phyloP scores from a whole-genome alignment of 2,329 filamentous ascomycete species.

The Phoma sp. region DNA sequence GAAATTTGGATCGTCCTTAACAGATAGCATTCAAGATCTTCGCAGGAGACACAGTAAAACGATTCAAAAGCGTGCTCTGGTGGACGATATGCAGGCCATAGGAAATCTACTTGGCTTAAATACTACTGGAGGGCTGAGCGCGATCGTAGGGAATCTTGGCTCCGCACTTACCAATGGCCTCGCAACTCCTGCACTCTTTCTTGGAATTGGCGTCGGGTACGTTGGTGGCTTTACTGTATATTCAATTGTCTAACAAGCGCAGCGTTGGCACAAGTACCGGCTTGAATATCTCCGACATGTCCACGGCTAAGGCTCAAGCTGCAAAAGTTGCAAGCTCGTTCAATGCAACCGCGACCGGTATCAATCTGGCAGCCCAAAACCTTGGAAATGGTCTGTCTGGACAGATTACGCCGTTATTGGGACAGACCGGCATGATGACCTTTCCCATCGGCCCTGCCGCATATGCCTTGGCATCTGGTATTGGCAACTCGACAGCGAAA shows the following conservation, averaged over 20 bases:
- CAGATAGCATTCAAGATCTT: constrained; percentile 21
- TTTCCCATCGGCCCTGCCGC: constrained; percentile 28
- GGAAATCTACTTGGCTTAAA: constrained; percentile 17
- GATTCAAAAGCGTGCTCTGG: constrained; percentile 15
- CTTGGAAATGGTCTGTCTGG: constrained; percentile 34
- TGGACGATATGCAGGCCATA: constrained; percentile 22
- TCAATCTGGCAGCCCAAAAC: constrained; percentile 37
- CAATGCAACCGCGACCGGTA: constrained; percentile 31
- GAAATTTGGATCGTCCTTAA: constrained; percentile 28
- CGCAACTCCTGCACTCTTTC: constrained; percentile 37
- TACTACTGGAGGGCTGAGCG: constrained; percentile 21
- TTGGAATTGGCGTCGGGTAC: constrained; percentile 42
- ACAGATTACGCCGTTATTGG: constrained; percentile 28
- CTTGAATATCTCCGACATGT: constrained; percentile 32
- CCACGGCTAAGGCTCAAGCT: constrained; percentile 26
- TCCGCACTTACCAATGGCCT: constrained; percentile 21
- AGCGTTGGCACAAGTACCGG: constrained; percentile 38
- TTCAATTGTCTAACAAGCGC: constrained; percentile 11
- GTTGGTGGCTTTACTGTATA: neutral
- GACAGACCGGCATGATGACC: neutral
- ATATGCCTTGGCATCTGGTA: constrained; percentile 37
- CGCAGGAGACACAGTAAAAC: constrained; percentile 9
- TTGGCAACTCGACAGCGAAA: constrained; percentile 36
- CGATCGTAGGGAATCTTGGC: constrained; percentile 23
- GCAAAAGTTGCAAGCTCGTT: constrained; percentile 27